phyloP scores from a whole-genome alignment of 495 filamentous ascomycete species.

The Cenococcum geophilum region DNA sequence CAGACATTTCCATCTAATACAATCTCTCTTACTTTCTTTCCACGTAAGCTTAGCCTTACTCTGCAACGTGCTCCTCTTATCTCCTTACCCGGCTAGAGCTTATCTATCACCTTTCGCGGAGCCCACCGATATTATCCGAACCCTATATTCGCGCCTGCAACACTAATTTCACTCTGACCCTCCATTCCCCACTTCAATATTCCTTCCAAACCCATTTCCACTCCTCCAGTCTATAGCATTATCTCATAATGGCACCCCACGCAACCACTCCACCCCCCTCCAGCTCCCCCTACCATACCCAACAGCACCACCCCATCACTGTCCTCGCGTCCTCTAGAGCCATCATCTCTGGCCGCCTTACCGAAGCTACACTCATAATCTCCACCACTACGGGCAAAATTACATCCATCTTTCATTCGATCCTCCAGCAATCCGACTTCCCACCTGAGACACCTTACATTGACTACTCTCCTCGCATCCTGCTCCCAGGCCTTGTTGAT shows the following conservation, averaged over 20 bases:
- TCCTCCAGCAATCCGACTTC: constrained; percentile 68
- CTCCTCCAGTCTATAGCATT: background rate
- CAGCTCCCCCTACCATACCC: constrained; percentile 17
- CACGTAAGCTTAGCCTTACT: background rate
- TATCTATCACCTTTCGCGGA: constrained; percentile 14
- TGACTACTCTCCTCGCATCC: constrained; percentile 78
- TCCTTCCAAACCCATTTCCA: background rate
- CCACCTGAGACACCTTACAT: constrained; percentile 64
- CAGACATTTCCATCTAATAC: background rate
- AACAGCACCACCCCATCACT: constrained; percentile 43
- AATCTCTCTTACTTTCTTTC: constrained; percentile 4
- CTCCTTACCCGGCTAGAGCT: background rate
- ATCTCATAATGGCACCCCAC: constrained; percentile 28
- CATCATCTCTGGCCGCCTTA: constrained; percentile 62
- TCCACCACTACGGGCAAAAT: constrained; percentile 80
- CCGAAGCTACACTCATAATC: constrained; percentile 70
- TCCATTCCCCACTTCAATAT: background rate
- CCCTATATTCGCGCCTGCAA: constrained; percentile 1
- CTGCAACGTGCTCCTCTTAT: background rate
- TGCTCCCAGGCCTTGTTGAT: constrained; percentile 90
- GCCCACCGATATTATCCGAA: constrained; percentile 4
- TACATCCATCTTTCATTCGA: constrained; percentile 62
- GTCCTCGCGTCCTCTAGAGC: constrained; percentile 81
- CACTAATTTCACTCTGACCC: background rate
- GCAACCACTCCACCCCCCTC: constrained; percentile 30